These are phyloP conservation scores for Wickerhamomyces bisporus DNA, from an alignment of 805 yeast species.

Conservation along the genomic window DNA sequence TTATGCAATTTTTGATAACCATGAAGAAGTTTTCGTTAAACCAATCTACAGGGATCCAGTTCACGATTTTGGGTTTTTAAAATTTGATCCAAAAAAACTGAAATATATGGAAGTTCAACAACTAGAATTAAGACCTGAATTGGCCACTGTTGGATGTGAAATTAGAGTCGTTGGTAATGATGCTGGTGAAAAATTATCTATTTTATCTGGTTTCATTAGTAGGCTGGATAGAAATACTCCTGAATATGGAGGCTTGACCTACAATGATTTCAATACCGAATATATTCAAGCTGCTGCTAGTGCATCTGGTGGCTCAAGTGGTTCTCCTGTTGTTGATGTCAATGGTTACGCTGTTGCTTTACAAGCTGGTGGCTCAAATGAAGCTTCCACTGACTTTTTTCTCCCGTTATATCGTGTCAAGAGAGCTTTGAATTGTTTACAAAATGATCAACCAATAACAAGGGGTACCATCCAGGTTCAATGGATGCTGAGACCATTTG, in stretches of 20 bases:
- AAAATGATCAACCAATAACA: conserved; percentile 51
- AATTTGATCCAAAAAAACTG: conserved; percentile 65
- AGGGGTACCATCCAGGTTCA: conserved; percentile 92
- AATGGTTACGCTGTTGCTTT: conserved; percentile 86
- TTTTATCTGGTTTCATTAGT: conserved; percentile 72
- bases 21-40: conserved; percentile 83
- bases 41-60: conserved; percentile 92
- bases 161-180: conserved; percentile 95
- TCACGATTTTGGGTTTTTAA: conserved; percentile 88
- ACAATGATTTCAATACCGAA: conserved; percentile 90
- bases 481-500: conserved; percentile 83
- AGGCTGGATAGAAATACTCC: conserved; percentile 93
- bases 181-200: conserved; percentile 90
- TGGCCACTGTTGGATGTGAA: conserved; percentile 88
- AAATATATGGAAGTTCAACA: conserved; percentile 71
- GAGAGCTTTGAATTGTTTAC: conserved; percentile 76
- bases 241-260: conserved; percentile 81
- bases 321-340: conserved; percentile 91
- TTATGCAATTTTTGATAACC: conserved; percentile 88
- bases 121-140: conserved; percentile 67
- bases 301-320: conserved; percentile 94
- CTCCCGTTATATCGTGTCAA: conserved; percentile 78
- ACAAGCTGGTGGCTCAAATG: conserved; percentile 91
- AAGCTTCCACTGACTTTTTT: conserved; percentile 90
- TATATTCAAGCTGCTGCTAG: conserved; percentile 95